These are phyloP conservation scores for Sambucus nigra DNA, from an alignment of 129 eudicot genomes.

Conservation along the genomic window DNA sequence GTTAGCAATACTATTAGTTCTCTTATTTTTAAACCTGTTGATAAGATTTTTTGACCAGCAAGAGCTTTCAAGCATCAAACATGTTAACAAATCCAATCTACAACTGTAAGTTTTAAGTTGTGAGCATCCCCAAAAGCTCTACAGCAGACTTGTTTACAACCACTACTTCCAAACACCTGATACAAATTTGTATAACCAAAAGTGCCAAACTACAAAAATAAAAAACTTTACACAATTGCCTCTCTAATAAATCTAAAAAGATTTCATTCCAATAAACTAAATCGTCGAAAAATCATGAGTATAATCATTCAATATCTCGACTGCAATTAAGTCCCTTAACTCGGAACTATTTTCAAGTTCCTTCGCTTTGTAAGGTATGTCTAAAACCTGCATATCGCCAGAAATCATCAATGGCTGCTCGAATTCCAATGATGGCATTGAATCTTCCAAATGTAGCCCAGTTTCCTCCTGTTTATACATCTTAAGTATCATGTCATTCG, in stretches of 20 bases:
- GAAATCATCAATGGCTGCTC: constrained; percentile 20
- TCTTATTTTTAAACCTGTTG: too few relatives aligned
- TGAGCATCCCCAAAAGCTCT: too few relatives aligned
- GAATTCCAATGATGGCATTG: constrained; percentile 25
- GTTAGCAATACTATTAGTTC: too few relatives aligned
- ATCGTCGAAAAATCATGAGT: constrained; percentile 31
- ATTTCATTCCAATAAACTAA: constrained; percentile 9
- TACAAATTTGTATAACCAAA: not conserved
- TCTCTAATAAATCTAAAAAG: not conserved
- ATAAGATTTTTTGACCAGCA: too few relatives aligned
- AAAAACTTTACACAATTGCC: not conserved
- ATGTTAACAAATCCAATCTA: too few relatives aligned
- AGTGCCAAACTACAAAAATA: not conserved
- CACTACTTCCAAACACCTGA: not conserved
- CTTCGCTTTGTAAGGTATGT: constrained; percentile 27
- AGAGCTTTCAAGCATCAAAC: too few relatives aligned
- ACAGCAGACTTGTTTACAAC: not conserved
- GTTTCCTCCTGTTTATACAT: constrained; percentile 29
- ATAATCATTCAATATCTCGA: constrained; percentile 53
- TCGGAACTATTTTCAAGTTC: constrained; percentile 23
- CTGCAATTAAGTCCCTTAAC: constrained; percentile 40
- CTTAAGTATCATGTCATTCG: constrained; percentile 38
- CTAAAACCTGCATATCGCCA: constrained; percentile 21
- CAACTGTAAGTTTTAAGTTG: too few relatives aligned
- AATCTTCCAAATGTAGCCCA: constrained; percentile 23